Evolutionary conservation across 495 filamentous ascomycete genomes (phyloP).

Genomic region (Podospora fimiseda): DNA sequence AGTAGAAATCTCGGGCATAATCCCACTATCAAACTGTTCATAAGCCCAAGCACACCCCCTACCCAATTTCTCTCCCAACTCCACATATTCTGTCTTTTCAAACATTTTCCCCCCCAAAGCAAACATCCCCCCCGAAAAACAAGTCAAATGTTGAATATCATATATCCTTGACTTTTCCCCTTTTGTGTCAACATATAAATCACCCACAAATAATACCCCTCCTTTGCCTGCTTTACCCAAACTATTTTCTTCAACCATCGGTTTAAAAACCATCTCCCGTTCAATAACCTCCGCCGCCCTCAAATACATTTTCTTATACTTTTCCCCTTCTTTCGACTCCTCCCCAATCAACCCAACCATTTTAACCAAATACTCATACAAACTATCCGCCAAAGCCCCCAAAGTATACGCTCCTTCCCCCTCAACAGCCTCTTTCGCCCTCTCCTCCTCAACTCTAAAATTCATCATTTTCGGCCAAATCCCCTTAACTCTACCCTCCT

Average conservation of each 20-base stretch:
- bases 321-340: constrained; percentile 26
- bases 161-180: constrained; percentile 20
- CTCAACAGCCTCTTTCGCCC: constrained; percentile 35
- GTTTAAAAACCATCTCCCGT: constrained; percentile 62
- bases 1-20: constrained; percentile 77
- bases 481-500: constrained; percentile 61
- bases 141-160: constrained; percentile 48
- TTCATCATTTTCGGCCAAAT: constrained; percentile 77
- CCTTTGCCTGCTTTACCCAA: constrained; percentile 24
- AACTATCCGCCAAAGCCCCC: constrained; percentile 68
- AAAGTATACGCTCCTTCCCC: too few species aligned
- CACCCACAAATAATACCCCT: constrained; percentile 62
- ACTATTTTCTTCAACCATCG: constrained; percentile 46
- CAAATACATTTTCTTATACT: constrained; percentile 38
- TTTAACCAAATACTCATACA: constrained; percentile 86
- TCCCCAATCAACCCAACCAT: constrained; percentile 43
- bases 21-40: constrained; percentile 63
- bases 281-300: constrained; percentile 56
- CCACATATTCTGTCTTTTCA: constrained; percentile 58
- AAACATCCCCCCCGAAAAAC: constrained; percentile 90
- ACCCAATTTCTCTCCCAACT: constrained; percentile 70
- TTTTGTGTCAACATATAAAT: constrained; percentile 15
- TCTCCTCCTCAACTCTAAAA: constrained; percentile 24
- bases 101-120: constrained; percentile 77
- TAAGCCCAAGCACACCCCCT: constrained; percentile 93